Percentiles rank a stretch among this genome's conserved stretches.
phyloP scores from a whole-genome alignment of 1,284 basidiomycete species.

The Puccinia sorghi region DNA sequence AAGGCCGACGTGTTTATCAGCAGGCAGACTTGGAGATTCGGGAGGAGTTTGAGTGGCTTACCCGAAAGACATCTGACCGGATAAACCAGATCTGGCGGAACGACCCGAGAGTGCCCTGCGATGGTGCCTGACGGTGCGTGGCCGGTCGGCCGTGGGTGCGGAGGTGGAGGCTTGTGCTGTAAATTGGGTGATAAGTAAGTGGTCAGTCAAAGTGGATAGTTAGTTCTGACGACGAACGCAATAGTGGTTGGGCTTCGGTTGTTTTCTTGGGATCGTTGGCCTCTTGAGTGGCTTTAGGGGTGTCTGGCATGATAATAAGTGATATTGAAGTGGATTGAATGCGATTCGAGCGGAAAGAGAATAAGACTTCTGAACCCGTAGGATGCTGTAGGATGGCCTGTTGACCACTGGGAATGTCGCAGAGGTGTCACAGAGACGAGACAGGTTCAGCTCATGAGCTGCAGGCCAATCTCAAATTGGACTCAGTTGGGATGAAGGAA shows the following conservation, averaged over 20 bases:
- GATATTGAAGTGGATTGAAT: not conserved
- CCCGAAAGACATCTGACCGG: constrained; percentile 44
- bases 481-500: too few species aligned
- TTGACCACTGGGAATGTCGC: too few species aligned
- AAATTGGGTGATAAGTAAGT: not conserved
- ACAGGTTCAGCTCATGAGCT: too few species aligned
- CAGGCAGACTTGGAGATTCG: not conserved
- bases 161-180: constrained; percentile 30
- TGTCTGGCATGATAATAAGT: constrained; percentile 16
- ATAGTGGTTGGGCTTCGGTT: constrained; percentile 27
- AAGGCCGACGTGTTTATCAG: not conserved
- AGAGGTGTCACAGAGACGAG: too few species aligned
- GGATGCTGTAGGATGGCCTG: too few species aligned
- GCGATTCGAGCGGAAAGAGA: not conserved
- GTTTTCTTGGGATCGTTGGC: constrained; percentile 4
- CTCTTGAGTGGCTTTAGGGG: not conserved
- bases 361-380: too few species aligned
- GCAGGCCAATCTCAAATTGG: too few species aligned
- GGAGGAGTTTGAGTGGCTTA: not conserved
- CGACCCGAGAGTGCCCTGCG: constrained; percentile 41
- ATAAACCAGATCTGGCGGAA: constrained; percentile 19
- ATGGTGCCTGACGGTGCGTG: constrained; percentile 40
- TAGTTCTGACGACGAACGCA: too few species aligned
- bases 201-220: not conserved
- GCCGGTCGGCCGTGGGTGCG: constrained; percentile 11